Base-by-base conservation (phyloP, 768 basidiomycete species). In the Serendipita indica region DNA sequence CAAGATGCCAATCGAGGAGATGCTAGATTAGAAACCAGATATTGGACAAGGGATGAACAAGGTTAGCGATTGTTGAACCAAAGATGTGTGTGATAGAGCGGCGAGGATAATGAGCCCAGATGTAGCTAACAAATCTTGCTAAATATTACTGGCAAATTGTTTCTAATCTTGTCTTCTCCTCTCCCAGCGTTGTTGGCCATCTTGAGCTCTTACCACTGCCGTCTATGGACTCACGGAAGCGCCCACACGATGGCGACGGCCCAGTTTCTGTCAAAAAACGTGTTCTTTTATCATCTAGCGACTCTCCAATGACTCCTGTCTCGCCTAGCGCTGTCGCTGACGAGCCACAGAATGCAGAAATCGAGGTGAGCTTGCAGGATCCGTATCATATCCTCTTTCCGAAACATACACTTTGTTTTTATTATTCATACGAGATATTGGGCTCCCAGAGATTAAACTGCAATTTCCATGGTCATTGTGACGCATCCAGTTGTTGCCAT, bases 321-420 rank as follows among this genome's bases (percentile, higher is more conserved):
- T 65, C 68, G 20, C 66, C 67, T 18, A 59, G 57, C 57, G 60
- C 57, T 54, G 63, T 62, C 35, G 16, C 61, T 34, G 59, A 58
- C 14, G 35, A 60, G 12, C 57, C 57, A 14, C 22, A 22, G 22
- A 39, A 20, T 16, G 43, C 16, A 58, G 39, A 49, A 57, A 74
- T 86, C 64, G 84, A 86, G 81, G 84, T 83, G 72, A 69, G 62
- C 30, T 54, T 60, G 52, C 30, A 37, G n/a, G 10, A n/a, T 10
- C n/a, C 10, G 10, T n/a, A 10, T n/a, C 10, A 37, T 10, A n/a
- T n/a, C 10, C 35, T 10, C 35, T n/a, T 10, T 10, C 10, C 10
- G n/a, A n/a, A n/a, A 54, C 49, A 54, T 33, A 20, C 63, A 57
- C 58, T 64, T 59, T 63, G 57, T 52, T 57, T 57, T 14, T 12